A percentile compares a stretch with the other conserved stretches of the same genome.
Conservation (phyloP, 352 stramenopile species). For the Pythium utonaiense region DNA sequence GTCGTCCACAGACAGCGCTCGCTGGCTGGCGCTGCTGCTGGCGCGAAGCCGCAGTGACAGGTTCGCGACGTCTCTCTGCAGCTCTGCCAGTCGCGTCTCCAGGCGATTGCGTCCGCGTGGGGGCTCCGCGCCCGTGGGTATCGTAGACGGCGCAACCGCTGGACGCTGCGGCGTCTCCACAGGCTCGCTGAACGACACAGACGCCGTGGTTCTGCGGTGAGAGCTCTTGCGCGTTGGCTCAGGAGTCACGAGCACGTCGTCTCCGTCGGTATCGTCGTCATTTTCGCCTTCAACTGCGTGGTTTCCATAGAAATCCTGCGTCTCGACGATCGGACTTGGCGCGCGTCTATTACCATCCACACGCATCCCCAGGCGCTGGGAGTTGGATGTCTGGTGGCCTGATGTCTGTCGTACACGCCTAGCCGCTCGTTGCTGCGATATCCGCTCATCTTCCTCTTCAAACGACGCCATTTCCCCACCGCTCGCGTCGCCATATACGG, state of each 20-base stretch:
- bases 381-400: neutral
- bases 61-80: constrained; percentile 70
- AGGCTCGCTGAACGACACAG: constrained; percentile 27
- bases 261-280: constrained; percentile 1
- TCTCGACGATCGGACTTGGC: neutral
- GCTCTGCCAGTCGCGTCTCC: constrained; percentile 62
- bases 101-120: constrained; percentile 45
- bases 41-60: constrained; percentile 66
- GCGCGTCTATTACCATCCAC: neutral
- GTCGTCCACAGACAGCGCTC: constrained; percentile 20
- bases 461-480: constrained; percentile 17
- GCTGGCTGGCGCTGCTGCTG: constrained; percentile 25
- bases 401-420: constrained; percentile 4
- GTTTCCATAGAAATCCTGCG: constrained; percentile 1
- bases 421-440: neutral
- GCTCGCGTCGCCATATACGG: neutral
- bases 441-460: constrained; percentile 21
- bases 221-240: constrained; percentile 1
- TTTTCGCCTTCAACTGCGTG: constrained; percentile 16
- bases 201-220: constrained; percentile 12
- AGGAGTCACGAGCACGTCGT: neutral
- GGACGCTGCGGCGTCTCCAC: constrained; percentile 11
- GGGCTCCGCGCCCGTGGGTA: neutral
- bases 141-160: neutral
- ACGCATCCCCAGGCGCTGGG: neutral